Evolutionary conservation across 73 alveolate genomes (phyloP).

Genomic region (Uronychia binucleata): DNA sequence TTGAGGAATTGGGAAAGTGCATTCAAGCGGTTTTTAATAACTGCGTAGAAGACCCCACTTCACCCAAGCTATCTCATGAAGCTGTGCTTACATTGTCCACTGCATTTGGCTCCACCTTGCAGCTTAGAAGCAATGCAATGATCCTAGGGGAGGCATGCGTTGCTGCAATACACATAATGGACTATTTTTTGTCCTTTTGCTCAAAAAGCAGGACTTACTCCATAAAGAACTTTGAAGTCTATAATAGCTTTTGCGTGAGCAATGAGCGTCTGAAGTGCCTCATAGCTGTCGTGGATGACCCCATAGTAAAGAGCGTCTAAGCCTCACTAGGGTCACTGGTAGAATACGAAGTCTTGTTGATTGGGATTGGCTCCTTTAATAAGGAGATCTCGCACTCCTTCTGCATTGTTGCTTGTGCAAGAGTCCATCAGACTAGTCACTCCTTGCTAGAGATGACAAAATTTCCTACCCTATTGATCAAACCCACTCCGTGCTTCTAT

Average conservation of each 20-base stretch:
- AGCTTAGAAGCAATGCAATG: not conserved
- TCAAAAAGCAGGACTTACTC: too few species aligned
- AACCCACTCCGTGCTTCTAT: not conserved
- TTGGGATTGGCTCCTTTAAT: constrained; percentile 6
- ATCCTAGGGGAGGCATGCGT: not conserved
- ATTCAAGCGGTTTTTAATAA: not conserved
- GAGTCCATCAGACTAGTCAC: not conserved
- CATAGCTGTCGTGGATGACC: not conserved
- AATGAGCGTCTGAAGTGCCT: not conserved
- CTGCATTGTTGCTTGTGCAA: constrained; percentile 6
- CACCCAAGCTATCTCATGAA: not conserved
- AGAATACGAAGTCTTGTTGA: constrained; percentile 1
- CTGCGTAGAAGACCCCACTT: not conserved
- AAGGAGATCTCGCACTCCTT: not conserved
- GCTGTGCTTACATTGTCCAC: not conserved
- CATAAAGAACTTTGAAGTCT: not conserved
- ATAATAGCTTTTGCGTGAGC: not conserved
- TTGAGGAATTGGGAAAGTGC: not conserved
- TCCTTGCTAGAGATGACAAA: not conserved
- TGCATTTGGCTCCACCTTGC: not conserved
- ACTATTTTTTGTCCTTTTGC: constrained; percentile 10
- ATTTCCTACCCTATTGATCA: not conserved
- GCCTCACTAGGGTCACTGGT: not conserved
- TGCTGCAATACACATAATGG: not conserved
- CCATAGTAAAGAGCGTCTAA: constrained; percentile 11